Conservation (phyloP, 768 basidiomycete genomes). For the Terana coerulea region DNA sequence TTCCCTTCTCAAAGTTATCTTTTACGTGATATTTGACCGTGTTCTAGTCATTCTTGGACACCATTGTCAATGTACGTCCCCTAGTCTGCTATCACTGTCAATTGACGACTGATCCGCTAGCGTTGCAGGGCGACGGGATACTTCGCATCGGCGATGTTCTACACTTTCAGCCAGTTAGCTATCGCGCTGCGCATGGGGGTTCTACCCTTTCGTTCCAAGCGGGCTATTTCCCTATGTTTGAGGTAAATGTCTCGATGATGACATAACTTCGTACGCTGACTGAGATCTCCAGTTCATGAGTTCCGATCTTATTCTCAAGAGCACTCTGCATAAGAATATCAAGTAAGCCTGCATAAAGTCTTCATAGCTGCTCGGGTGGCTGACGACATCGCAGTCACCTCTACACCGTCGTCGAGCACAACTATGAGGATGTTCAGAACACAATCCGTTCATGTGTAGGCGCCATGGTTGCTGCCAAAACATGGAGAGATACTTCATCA, state of each 20-base stretch:
- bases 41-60: constrained; percentile 23
- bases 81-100: not conserved
- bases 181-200: constrained; percentile 6
- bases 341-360: constrained; percentile 18
- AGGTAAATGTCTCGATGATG: constrained; percentile 15
- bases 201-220: constrained; percentile 27
- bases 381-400: constrained; percentile 11
- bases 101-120: not conserved
- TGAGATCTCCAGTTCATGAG: constrained; percentile 24
- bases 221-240: constrained; percentile 28
- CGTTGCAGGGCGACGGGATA: constrained; percentile 23
- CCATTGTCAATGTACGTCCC: constrained; percentile 17
- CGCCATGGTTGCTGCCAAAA: constrained; percentile 17
- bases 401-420: constrained; percentile 23
- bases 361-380: not conserved
- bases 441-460: constrained; percentile 19
- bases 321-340: constrained; percentile 27
- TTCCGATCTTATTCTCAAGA: constrained; percentile 27
- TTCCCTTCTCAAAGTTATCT: not conserved
- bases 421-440: constrained; percentile 20
- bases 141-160: constrained; percentile 28
- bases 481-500: constrained; percentile 21
- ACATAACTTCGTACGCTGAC: not conserved
- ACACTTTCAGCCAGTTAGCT: constrained; percentile 17
- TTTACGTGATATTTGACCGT: not conserved